Percentiles rank a stretch among this genome's conserved stretches.
Conservation (phyloP, 345 rosid species). For the Brassica carinata region DNA sequence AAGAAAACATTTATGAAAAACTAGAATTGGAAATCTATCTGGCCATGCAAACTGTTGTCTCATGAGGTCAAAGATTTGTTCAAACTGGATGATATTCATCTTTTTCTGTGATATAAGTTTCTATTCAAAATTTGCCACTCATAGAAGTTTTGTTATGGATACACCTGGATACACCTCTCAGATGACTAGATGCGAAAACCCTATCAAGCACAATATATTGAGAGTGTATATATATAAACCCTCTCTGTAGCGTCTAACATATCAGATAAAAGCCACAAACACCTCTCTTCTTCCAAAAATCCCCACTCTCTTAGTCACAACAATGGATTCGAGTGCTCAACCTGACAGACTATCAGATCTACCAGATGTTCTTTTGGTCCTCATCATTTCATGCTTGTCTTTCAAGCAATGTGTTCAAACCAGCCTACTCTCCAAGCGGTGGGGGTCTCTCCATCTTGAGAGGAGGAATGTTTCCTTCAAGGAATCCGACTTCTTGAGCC, state of each 20-base stretch:
- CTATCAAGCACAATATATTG: background rate
- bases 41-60: background rate
- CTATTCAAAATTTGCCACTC: background rate
- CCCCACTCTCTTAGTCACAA: background rate
- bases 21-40: background rate
- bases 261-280: background rate
- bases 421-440: background rate
- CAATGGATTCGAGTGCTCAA: background rate
- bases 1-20: background rate
- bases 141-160: background rate
- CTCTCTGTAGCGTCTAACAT: background rate
- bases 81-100: no score
- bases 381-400: background rate
- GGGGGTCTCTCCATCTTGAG: background rate
- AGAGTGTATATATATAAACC: background rate
- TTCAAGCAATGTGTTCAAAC: background rate
- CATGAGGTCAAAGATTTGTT: background rate
- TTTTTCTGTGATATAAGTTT: no score
- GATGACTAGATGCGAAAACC: background rate
- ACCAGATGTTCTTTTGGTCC: background rate
- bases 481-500: conserved; percentile 32
- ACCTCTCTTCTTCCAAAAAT: background rate
- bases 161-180: background rate
- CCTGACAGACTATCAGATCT: background rate
- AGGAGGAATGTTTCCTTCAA: background rate